Evolutionary conservation across 139 green algal genomes (phyloP).

Genomic region (Micractinium conductrix): DNA sequence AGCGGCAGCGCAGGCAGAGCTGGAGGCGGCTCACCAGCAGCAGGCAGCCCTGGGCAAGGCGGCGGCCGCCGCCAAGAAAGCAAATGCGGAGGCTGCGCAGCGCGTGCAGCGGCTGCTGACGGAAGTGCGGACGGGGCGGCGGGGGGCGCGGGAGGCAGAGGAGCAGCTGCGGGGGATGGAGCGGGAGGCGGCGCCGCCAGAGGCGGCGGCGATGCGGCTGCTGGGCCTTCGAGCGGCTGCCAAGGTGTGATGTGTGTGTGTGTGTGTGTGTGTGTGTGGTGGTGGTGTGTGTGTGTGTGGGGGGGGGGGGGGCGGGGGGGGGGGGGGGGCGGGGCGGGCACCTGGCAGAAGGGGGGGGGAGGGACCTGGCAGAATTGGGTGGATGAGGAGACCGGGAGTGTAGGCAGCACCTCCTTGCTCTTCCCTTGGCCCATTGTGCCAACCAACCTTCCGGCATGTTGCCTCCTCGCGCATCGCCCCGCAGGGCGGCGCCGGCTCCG

Average conservation of each 20-base stretch:
- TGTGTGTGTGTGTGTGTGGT: background rate
- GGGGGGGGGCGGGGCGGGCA: too few relatives aligned
- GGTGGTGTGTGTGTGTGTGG: too few relatives aligned
- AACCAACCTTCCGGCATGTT: too few relatives aligned
- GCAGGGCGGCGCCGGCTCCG: too few relatives aligned
- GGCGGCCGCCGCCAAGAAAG: background rate
- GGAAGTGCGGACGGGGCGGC: slow-evolving; percentile 7
- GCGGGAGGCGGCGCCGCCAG: slow-evolving; percentile 16
- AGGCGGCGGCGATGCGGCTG: slow-evolving; percentile 1
- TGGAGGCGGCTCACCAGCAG: slow-evolving; percentile 7
- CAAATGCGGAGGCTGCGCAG: background rate
- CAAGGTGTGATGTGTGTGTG: background rate
- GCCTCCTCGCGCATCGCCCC: too few relatives aligned
- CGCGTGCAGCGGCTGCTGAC: background rate
- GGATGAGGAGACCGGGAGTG: too few relatives aligned
- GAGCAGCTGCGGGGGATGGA: slow-evolving; percentile 33
- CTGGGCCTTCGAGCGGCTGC: slow-evolving; percentile 13
- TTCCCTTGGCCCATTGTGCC: too few relatives aligned
- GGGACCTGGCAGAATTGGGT: too few relatives aligned
- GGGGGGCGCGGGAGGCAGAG: slow-evolving; percentile 5
- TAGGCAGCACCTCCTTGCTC: too few relatives aligned
- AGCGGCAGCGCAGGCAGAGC: slow-evolving; percentile 14
- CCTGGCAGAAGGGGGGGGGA: too few relatives aligned
- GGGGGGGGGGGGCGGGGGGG: too few relatives aligned
- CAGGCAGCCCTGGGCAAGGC: background rate